Base-by-base conservation (phyloP, 1,284 basidiomycete species). In the Heterobasidion annosum region DNA sequence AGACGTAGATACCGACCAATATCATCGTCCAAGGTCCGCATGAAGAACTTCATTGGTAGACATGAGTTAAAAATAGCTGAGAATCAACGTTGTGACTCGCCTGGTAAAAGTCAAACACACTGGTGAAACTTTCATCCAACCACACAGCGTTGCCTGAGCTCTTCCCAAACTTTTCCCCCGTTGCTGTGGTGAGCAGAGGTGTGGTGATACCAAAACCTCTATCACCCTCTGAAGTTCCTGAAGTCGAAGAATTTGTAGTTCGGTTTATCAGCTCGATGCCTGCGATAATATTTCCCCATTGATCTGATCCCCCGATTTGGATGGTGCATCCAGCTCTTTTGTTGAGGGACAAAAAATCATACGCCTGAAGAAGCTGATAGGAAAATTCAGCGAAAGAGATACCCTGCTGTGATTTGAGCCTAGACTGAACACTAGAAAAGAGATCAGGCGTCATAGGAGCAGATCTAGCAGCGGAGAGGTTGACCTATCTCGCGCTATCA, bases 341-440 rank as follows among this genome's bases (percentile, higher is more conserved):
- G 70, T 95, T 77, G 1, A 99, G 78, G 57, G 86, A 74, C 58
- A 86, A 80, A 70, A 98, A 99, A 70, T 99, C 97, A 69, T 93
- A 91, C 1, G 93, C 97, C 72, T 99, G 97, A 10, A 99, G 77
- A 25, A 99, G 83, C 66, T 99, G 96, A 68, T 99, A 99, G 4
- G 88, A 86, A 71, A 99, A 98, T 67, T 99, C 97, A 16, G 95
- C 94, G 73, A 97, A 99, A 10, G 93, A 96, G 59, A 99, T 87
- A 33, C 96, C 88, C 60, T 84, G 79, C 56, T 85, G 80, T 0
- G 87, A 83, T 5, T 78, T 76, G 51, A 98, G 77, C 34, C 95
- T 87, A n/a, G 81, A 80, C 61, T 87, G 88, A 33, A 98, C 94
- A 59, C 93, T 96, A 18, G 32, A 62, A 10, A 49, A n/a, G 47